A percentile compares a stretch with the other conserved stretches of the same genome.
Evolutionary conservation across 2,329 filamentous ascomycete species (phyloP).

Genomic region (Fusarium tupiense): DNA sequence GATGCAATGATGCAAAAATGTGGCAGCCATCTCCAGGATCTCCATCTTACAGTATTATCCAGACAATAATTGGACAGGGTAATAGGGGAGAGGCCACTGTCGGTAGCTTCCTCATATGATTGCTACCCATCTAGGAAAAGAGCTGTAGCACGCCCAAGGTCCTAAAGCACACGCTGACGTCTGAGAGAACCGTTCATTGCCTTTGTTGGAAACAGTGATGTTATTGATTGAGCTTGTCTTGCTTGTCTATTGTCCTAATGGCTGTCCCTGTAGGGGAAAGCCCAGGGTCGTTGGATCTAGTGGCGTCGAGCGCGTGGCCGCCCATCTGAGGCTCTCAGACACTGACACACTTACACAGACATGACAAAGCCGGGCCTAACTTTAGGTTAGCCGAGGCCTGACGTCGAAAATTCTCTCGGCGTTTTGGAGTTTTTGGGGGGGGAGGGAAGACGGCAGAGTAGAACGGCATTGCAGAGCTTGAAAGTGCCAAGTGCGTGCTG

Average conservation of each 20-base stretch:
- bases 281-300: conserved; percentile 21
- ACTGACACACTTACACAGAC: not conserved
- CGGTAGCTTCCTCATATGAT: conserved; percentile 21
- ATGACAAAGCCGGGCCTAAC: not conserved
- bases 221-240: conserved; percentile 19
- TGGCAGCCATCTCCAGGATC: conserved; percentile 35
- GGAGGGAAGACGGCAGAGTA: conserved; percentile 2
- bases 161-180: conserved; percentile 4
- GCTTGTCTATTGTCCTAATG: conserved; percentile 6
- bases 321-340: conserved; percentile 23
- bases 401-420: not conserved
- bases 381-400: conserved; percentile 22
- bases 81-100: not conserved
- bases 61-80: conserved; percentile 10
- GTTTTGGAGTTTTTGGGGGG: not conserved
- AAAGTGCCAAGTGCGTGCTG: not conserved
- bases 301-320: conserved; percentile 30
- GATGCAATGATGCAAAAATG: not conserved
- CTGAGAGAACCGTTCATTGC: conserved; percentile 6
- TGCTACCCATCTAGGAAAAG: conserved; percentile 25
- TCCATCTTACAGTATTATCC: conserved; percentile 10
- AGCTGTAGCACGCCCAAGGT: conserved; percentile 17
- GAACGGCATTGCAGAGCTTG: conserved; percentile 2
- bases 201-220: conserved; percentile 12
- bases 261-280: not conserved